Evolutionary conservation across 2,329 filamentous ascomycete genomes (phyloP), one percentile per base, ranked within the genome.

Genomic region (Ascochyta koolunga): DNA sequence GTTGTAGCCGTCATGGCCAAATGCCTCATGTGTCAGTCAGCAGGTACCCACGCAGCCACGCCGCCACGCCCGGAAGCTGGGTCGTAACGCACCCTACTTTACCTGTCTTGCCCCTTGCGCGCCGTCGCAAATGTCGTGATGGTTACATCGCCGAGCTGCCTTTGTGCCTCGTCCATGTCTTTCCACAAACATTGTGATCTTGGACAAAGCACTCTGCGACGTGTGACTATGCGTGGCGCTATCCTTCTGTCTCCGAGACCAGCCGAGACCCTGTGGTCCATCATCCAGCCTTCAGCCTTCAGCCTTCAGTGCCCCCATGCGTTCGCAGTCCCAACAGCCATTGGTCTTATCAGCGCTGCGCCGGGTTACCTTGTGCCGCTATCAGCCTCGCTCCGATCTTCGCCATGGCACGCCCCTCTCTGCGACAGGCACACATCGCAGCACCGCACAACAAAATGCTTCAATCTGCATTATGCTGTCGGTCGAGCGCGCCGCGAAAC

Each of bases 291-390:
- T 27, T 10, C 25, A 27, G 25, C 62, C 25, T 48, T 44, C 38
- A 39, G 39, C 51, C 49, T 54, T 22, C 45, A 56, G 32, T 41
- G 37, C 51, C 62, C 59, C 67, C 70, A 70, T 68, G 61, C 62
- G 46, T 61, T 50, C 48, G 53, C 62, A 46, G 29, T 50, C 63
- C 46, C 60, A 65, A 55, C 58, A 60, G 15, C 61, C 33, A 71
- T 71, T 71, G 70, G 70, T 58, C 64, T 71, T 70, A 66, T 70
- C 67, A 51, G 54, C 33, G 15, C n/a, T 44, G 55, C 61, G 67
- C 65, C 68, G 65, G 66, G 66, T 65, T 38, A 39, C 43, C 36
- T 29, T 29, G 35, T 44, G 51, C 43, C 55, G 41, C 53, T 54
- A 55, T 54, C 50, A 25, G 37, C 45, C 48, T 51, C 47, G 50